Evolutionary conservation across 2,329 filamentous ascomycete genomes (phyloP).

Genomic region (Spiromastix sp.): DNA sequence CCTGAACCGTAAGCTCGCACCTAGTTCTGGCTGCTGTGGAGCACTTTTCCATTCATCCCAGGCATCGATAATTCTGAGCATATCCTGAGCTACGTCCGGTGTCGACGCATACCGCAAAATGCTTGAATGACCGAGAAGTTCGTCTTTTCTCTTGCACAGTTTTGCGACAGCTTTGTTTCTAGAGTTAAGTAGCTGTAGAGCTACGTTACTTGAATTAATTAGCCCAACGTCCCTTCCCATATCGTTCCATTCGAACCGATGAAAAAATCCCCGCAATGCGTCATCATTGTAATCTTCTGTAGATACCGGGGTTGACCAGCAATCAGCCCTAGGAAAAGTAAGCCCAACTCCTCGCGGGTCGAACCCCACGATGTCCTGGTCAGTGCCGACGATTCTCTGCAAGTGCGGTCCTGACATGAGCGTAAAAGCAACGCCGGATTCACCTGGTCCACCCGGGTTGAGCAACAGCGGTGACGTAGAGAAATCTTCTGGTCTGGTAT

Average conservation of each 20-base stretch:
- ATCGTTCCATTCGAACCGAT: background rate
- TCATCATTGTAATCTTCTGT: background rate
- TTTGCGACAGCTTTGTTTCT: background rate
- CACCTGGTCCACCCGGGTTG: background rate
- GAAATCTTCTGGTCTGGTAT: background rate
- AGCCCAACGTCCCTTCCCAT: background rate
- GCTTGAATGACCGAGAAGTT: background rate
- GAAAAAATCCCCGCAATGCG: background rate
- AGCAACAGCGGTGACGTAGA: background rate
- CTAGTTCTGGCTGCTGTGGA: conserved; percentile 11
- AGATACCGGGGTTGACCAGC: background rate
- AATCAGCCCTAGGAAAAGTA: background rate
- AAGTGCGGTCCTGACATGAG: background rate
- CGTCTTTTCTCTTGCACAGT: background rate
- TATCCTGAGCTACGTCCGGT: conserved; percentile 34
- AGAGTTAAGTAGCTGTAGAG: background rate
- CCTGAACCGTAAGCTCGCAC: background rate
- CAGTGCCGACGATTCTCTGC: background rate
- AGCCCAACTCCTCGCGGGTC: background rate
- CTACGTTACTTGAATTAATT: background rate
- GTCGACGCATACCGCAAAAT: conserved; percentile 28
- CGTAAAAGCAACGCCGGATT: background rate
- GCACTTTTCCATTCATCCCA: conserved; percentile 29
- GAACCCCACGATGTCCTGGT: background rate
- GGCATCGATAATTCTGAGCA: conserved; percentile 38